phyloP scores from a whole-genome alignment of 2,329 filamentous ascomycete genomes.

The Fusarium oxysporum region DNA sequence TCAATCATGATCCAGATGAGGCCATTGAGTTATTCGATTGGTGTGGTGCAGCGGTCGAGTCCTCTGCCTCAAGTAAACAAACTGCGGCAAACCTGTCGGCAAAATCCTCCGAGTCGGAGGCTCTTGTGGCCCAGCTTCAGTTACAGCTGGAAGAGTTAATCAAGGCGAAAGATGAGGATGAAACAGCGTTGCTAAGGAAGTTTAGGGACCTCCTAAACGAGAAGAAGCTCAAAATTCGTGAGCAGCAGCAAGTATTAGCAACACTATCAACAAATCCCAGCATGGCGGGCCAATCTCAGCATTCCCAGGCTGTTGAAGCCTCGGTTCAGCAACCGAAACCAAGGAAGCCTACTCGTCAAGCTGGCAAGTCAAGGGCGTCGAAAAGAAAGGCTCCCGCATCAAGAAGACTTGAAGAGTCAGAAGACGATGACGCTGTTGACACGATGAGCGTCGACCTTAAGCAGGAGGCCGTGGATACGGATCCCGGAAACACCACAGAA shows the following conservation, averaged over 20 bases:
- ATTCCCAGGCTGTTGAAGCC: slow-evolving; percentile 37
- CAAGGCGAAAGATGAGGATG: slow-evolving; percentile 73
- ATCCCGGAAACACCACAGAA: slow-evolving; percentile 56
- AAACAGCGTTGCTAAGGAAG: slow-evolving; percentile 74
- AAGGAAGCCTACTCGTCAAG: slow-evolving; percentile 45
- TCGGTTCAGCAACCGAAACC: slow-evolving; percentile 25
- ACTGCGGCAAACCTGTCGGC: slow-evolving; percentile 57
- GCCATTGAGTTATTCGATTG: slow-evolving; percentile 76
- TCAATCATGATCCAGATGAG: slow-evolving; percentile 67
- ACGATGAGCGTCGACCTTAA: slow-evolving; percentile 63
- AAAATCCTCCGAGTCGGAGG: slow-evolving; percentile 62
- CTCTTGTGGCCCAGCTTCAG: slow-evolving; percentile 68
- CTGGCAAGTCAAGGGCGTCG: slow-evolving; percentile 53
- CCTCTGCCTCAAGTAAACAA: slow-evolving; percentile 58
- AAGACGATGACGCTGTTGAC: slow-evolving; percentile 57
- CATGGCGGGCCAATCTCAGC: slow-evolving; percentile 46
- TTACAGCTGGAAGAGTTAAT: slow-evolving; percentile 74
- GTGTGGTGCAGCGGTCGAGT: slow-evolving; percentile 70
- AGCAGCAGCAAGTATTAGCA: slow-evolving; percentile 73
- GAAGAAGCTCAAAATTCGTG: slow-evolving; percentile 83
- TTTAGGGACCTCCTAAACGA: slow-evolving; percentile 78
- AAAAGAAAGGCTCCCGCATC: slow-evolving; percentile 64
- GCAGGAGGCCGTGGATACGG: slow-evolving; percentile 54
- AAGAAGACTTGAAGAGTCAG: slow-evolving; percentile 55
- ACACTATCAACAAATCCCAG: slow-evolving; percentile 56